Evolutionary conservation across 164 flowering plant species (phyloP).

Genomic region (Akebia trifoliata): DNA sequence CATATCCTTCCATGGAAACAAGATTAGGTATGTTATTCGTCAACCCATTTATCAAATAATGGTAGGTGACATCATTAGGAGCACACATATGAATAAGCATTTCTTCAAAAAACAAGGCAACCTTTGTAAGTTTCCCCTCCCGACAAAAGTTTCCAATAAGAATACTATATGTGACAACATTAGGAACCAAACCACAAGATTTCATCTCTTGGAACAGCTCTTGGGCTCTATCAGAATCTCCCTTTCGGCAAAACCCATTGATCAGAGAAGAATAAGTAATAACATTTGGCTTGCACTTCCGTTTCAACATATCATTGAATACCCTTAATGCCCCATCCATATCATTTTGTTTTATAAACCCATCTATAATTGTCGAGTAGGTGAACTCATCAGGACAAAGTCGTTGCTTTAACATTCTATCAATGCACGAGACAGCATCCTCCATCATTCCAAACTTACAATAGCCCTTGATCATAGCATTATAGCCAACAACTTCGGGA

Average conservation of each 20-base stretch:
- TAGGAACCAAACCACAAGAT: constrained; percentile 47
- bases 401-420: constrained; percentile 34
- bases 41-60: constrained; percentile 56
- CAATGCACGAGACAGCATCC: constrained; percentile 49
- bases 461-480: constrained; percentile 79
- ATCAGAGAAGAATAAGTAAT: constrained; percentile 74
- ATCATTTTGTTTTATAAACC: constrained; percentile 61
- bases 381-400: constrained; percentile 63
- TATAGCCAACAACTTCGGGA: constrained; percentile 57
- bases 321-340: constrained; percentile 43
- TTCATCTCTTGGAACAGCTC: constrained; percentile 49
- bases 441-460: constrained; percentile 71
- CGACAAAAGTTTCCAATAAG: constrained; percentile 61
- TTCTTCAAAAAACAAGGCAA: constrained; percentile 51
- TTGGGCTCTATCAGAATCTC: constrained; percentile 45
- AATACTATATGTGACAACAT: constrained; percentile 72
- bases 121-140: constrained; percentile 51
- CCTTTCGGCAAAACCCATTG: constrained; percentile 59
- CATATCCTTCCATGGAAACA: constrained; percentile 16
- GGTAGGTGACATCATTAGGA: constrained; percentile 64
- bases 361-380: constrained; percentile 71
- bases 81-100: constrained; percentile 62
- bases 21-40: constrained; percentile 18
- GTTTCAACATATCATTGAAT: constrained; percentile 44
- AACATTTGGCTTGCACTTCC: constrained; percentile 58